Evolutionary conservation across 2,329 filamentous ascomycete species (phyloP).

Genomic region (Epichloe typhina): DNA sequence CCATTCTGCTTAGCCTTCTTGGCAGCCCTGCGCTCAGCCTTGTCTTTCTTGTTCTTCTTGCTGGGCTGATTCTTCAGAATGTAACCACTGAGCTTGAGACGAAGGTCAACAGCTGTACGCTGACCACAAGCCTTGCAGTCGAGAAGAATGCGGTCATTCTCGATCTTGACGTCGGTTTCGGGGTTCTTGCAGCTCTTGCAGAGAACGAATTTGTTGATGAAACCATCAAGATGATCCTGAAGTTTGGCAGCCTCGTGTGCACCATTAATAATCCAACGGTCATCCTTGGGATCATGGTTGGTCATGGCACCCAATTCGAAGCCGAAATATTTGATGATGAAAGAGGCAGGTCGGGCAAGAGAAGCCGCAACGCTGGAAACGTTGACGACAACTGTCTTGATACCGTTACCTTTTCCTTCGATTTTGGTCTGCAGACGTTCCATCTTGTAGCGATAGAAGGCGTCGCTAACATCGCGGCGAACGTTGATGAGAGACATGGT

Average conservation of each 20-base stretch:
- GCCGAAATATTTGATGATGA: constrained; percentile 99
- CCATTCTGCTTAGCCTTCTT: constrained; percentile 74
- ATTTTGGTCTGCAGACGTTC: constrained; percentile 97
- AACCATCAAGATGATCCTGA: constrained; percentile 94
- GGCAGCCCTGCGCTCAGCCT: constrained; percentile 80
- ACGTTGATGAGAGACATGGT: constrained; percentile 98
- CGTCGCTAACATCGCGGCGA: constrained; percentile 92
- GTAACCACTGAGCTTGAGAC: constrained; percentile 92
- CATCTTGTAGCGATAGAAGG: constrained; percentile 99
- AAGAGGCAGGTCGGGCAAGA: constrained; percentile 79
- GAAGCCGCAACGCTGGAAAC: constrained; percentile 85
- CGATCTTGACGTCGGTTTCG: constrained; percentile 91
- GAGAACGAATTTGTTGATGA: constrained; percentile 97
- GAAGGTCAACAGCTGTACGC: constrained; percentile 79
- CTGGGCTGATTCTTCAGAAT: constrained; percentile 84
- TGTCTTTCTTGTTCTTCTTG: constrained; percentile 94
- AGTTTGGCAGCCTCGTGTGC: constrained; percentile 91
- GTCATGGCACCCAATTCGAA: constrained; percentile 98
- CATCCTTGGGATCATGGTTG: constrained; percentile 92
- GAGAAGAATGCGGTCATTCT: constrained; percentile 79
- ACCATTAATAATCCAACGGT: constrained; percentile 99
- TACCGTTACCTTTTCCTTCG: constrained; percentile 98
- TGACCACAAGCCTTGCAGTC: constrained; percentile 99
- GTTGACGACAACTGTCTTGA: constrained; percentile 98
- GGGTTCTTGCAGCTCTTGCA: constrained; percentile 99